Evolutionary conservation across 345 rosid genomes (phyloP).

Genomic region (Euphorbia tirucalli): DNA sequence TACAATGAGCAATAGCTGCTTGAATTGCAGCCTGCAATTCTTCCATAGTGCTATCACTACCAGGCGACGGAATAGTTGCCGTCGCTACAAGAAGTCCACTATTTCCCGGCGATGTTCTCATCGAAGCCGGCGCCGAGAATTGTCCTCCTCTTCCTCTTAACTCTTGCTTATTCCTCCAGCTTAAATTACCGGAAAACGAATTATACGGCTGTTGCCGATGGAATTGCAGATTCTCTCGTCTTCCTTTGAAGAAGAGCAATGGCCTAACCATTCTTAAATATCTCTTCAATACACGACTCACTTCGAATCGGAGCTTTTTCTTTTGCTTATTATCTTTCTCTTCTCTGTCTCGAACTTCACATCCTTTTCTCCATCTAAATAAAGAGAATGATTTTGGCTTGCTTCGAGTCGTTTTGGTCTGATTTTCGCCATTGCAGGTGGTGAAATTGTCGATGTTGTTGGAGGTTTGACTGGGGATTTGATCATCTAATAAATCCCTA

Average conservation of each 20-base stretch:
- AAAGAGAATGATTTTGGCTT: constrained; percentile 76
- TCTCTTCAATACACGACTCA: constrained; percentile 53
- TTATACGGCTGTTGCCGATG: constrained; percentile 33
- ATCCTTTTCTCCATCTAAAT: constrained; percentile 60
- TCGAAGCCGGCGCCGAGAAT: constrained; percentile 88
- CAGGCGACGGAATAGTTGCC: constrained; percentile 39
- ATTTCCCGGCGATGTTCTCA: constrained; percentile 80
- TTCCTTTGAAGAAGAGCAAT: constrained; percentile 47
- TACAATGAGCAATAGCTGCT: constrained; percentile 98
- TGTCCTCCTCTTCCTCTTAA: constrained; percentile 51
- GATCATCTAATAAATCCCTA: constrained; percentile 40
- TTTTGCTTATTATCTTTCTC: constrained; percentile 43
- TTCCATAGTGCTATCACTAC: constrained; percentile 82
- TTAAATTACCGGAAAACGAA: constrained; percentile 52
- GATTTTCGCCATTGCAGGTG: constrained; percentile 9
- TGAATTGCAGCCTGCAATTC: constrained; percentile 96
- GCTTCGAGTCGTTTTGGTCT: background rate
- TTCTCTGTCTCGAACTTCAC: constrained; percentile 40
- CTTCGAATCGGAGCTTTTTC: constrained; percentile 56
- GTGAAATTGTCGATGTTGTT: background rate
- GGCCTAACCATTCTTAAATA: constrained; percentile 59
- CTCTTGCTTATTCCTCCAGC: constrained; percentile 36
- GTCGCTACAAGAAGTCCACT: constrained; percentile 67
- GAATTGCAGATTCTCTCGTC: constrained; percentile 43
- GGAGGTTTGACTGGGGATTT: constrained; percentile 3